phyloP scores from a whole-genome alignment of 129 eudicot genomes.

The Silybum marianum region DNA sequence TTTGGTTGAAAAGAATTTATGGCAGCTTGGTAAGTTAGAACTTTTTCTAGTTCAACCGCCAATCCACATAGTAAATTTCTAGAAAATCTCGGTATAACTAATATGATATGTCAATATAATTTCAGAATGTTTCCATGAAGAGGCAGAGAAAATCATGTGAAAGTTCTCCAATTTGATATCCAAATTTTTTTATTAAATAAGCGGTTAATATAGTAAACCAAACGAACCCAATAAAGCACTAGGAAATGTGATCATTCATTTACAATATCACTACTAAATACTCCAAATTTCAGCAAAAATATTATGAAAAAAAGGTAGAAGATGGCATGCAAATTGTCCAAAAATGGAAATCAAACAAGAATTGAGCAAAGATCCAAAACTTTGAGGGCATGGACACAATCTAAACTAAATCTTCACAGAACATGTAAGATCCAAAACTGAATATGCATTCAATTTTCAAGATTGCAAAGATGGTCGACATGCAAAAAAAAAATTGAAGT shows the following conservation, averaged over 20 bases:
- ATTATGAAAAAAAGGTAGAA: background rate
- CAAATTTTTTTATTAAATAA: background rate
- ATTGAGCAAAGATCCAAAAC: background rate
- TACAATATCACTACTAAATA: background rate
- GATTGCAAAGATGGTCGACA: conserved; percentile 19
- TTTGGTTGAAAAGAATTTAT: conserved; percentile 19
- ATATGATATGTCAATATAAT: conserved; percentile 10
- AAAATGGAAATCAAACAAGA: conserved; percentile 20
- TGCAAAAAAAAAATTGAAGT: conserved; percentile 8
- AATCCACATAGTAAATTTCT: conserved; percentile 14
- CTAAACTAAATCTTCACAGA: conserved; percentile 9
- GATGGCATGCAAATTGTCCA: conserved; percentile 20
- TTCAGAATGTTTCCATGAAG: conserved; percentile 19
- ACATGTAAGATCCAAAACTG: conserved; percentile 13
- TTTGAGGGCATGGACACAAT: conserved; percentile 21
- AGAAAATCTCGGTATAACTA: conserved; percentile 11
- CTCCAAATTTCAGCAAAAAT: conserved; percentile 1
- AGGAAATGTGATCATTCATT: background rate
- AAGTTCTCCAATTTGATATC: conserved; percentile 12
- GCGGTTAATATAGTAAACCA: background rate
- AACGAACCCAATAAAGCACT: background rate
- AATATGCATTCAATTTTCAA: background rate
- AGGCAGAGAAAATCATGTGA: conserved; percentile 16
- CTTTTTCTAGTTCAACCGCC: conserved; percentile 8
- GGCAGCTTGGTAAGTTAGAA: background rate